Evolutionary conservation across 306 rosid genomes (phyloP), one percentile per base, ranked within the genome.

Genomic region (Quercus rubra): DNA sequence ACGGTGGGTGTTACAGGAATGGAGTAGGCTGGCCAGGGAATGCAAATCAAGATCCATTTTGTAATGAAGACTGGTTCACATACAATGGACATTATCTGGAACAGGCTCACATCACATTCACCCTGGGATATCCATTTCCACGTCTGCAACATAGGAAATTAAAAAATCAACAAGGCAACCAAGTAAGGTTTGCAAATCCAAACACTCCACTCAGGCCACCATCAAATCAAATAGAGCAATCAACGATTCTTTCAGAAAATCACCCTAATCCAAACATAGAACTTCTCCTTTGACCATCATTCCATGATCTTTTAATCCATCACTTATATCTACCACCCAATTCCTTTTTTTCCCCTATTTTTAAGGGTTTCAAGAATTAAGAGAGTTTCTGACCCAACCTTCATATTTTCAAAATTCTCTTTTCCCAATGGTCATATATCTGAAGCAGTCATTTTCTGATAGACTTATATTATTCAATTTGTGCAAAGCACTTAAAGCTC

Each of bases 51-150:
- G 52, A 54, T 79, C 75, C 91, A 74, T 82, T 70, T 28, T 28
- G 59, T 41, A 6, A 19, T 25, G 52, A 35, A 21, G 11, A 9
- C 25, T 15, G 52, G 27, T 33, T 49, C 94, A 90, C 83, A 86
- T 88, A 80, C 90, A 56, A 84, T 88, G 94, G 77, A 90, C 94
- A 14, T 85, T 90, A 12, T 92, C 87, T 0, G 87, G 94, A 33
- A 92, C 94, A 67, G 94, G 88, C 78, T 88, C 94, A 52, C 94
- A 52, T 90, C 94, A 55, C 86, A 90, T 81, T 90, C 94, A 27
- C 90, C 89, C 88, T 86, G 86, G 0, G 89, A 84, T 78, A 90
- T 90, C 91, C 94, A 84, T 79, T 88, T 90, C 94, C 94, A 88
- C 92, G 88, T 90, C 94, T 90, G 87, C 62, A 83, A 55, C 49